Percentiles rank a stretch among this genome's conserved stretches.
These are phyloP conservation scores for Vitis rupestris DNA, from an alignment of 164 flowering plant genomes.

Conservation along the genomic window DNA sequence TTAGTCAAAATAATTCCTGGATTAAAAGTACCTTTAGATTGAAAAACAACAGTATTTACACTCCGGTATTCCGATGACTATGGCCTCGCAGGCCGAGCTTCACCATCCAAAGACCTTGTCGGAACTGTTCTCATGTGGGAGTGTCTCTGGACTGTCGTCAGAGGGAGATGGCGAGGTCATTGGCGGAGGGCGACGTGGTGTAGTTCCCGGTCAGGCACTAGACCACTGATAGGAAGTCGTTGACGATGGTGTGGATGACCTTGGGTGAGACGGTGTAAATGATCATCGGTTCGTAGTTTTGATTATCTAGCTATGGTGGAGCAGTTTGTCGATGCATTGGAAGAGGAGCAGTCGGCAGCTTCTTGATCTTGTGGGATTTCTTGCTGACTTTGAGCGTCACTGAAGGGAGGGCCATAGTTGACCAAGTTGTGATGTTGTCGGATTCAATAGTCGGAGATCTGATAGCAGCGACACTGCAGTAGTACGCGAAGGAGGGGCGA, in stretches of 20 bases:
- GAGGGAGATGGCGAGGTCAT: constrained; percentile 4
- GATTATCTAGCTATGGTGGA: not conserved
- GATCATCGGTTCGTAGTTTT: constrained; percentile 43
- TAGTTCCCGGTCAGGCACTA: constrained; percentile 39
- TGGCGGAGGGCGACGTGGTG: constrained; percentile 14
- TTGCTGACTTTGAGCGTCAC: constrained; percentile 54
- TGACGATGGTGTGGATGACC: constrained; percentile 26
- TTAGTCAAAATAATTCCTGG: no score
- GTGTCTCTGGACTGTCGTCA: constrained; percentile 8
- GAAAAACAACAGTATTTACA: no score
- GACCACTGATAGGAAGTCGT: constrained; percentile 32
- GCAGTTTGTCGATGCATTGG: constrained; percentile 15
- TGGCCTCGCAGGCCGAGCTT: no score
- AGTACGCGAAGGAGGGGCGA: no score
- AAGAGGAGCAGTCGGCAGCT: constrained; percentile 51
- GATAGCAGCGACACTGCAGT: no score
- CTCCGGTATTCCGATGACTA: no score
- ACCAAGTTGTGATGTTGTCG: no score
- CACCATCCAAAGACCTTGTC: no score
- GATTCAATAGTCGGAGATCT: no score
- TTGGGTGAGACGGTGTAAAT: constrained; percentile 68
- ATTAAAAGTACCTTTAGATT: no score
- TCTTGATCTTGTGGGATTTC: constrained; percentile 71
- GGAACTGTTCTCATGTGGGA: no score
- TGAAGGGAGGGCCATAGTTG: constrained; percentile 56